phyloP scores from a whole-genome alignment of 441 rosid genomes.

The Macaranga tanarius region DNA sequence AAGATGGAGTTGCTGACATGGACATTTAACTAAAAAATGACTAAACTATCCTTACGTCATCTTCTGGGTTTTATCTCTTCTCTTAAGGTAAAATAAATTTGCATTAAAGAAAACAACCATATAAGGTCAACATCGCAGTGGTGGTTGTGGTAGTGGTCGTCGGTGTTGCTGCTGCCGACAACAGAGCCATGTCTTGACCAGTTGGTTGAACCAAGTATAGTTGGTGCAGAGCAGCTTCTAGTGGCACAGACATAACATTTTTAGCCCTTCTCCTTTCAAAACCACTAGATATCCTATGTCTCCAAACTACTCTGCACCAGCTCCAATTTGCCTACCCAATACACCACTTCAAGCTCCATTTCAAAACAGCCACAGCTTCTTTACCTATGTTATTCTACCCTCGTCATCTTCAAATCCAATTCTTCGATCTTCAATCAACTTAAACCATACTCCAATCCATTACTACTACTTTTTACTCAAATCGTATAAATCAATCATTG shows the following conservation, averaged over 20 bases:
- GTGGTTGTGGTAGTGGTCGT: too few relatives aligned
- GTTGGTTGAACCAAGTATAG: conserved; percentile 75
- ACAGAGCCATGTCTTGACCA: conserved; percentile 43
- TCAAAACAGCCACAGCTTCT: conserved; percentile 38
- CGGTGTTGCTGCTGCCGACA: too few relatives aligned
- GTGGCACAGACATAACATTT: conserved; percentile 83
- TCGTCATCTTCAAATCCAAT: conserved; percentile 43
- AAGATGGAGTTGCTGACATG: too few relatives aligned
- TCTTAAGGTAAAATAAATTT: too few relatives aligned
- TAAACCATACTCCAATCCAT: conserved; percentile 28
- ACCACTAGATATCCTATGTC: conserved; percentile 37
- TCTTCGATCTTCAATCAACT: conserved; percentile 54
- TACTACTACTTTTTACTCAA: too few relatives aligned
- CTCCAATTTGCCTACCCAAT: conserved; percentile 63
- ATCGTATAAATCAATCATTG: too few relatives aligned
- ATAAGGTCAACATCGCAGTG: too few relatives aligned
- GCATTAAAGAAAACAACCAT: too few relatives aligned
- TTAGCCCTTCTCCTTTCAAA: conserved; percentile 61
- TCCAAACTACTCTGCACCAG: conserved; percentile 49
- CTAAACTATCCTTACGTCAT: too few relatives aligned
- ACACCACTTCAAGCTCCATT: conserved; percentile 69
- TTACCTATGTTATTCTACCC: conserved; percentile 58
- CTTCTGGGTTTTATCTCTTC: too few relatives aligned
- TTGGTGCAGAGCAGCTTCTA: conserved; percentile 82
- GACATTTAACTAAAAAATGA: too few relatives aligned